Percentiles rank a stretch among this genome's conserved stretches.
phyloP scores from a whole-genome alignment of 352 stramenopile genomes.

The Phytophthora idaei region DNA sequence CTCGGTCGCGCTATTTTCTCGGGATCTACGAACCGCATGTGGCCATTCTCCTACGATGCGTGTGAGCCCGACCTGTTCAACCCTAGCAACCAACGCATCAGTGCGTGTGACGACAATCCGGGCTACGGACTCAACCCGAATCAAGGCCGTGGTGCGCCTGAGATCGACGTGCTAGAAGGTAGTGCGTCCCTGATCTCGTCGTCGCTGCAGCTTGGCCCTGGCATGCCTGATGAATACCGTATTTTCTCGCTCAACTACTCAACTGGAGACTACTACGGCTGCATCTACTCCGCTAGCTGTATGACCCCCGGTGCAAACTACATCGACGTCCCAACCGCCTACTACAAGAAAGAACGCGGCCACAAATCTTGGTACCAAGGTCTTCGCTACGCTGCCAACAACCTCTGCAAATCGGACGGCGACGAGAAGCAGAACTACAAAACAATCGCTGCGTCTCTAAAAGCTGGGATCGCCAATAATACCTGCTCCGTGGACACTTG shows the following conservation, averaged over 20 bases:
- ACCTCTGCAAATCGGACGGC: slow-evolving; percentile 10
- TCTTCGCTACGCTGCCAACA: slow-evolving; percentile 46
- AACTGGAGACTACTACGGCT: slow-evolving; percentile 12
- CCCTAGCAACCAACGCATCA: slow-evolving; percentile 50
- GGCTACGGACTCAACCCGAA: slow-evolving; percentile 90
- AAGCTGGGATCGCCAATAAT: slow-evolving; percentile 24
- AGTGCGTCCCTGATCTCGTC: slow-evolving; percentile 79
- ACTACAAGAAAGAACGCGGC: slow-evolving; percentile 44
- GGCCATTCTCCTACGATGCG: slow-evolving; percentile 93
- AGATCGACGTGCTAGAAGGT: slow-evolving; percentile 95
- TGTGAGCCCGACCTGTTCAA: slow-evolving; percentile 69
- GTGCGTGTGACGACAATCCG: slow-evolving; percentile 85
- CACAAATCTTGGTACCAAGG: slow-evolving; percentile 66
- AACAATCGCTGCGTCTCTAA: slow-evolving; percentile 2
- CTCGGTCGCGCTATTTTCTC: slow-evolving; percentile 92
- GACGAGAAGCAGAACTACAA: slow-evolving; percentile 8
- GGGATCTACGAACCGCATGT: slow-evolving; percentile 89
- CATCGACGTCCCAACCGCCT: slow-evolving; percentile 43
- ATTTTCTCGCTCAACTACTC: slow-evolving; percentile 53
- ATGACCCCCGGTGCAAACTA: slow-evolving; percentile 49
- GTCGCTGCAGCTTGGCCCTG: slow-evolving; percentile 87
- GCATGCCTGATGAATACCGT: slow-evolving; percentile 65
- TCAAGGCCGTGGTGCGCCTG: slow-evolving; percentile 85
- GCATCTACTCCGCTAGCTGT: slow-evolving; percentile 51
- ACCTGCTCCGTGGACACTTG: slow-evolving; percentile 14